phyloP scores from a whole-genome alignment of 306 rosid genomes.

The Gynostemma pentaphyllum region DNA sequence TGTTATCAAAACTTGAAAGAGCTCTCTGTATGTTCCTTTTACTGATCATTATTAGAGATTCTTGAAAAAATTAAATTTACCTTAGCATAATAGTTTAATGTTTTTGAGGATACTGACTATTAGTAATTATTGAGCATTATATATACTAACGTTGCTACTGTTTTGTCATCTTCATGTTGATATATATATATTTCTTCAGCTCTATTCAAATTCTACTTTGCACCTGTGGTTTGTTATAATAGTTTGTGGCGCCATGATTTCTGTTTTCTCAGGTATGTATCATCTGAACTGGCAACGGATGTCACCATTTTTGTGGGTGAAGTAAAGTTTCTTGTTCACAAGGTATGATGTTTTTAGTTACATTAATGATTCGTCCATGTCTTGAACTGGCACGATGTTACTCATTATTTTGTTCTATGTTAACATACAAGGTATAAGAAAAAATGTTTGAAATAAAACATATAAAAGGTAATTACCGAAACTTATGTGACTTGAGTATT shows the following conservation, averaged over 20 bases:
- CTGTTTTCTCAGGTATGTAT: constrained; percentile 47
- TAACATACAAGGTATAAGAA: not conserved
- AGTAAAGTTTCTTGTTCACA: constrained; percentile 81
- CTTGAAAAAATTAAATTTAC: too few species aligned
- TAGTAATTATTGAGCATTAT: not conserved
- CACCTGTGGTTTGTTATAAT: not conserved
- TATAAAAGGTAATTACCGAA: not conserved
- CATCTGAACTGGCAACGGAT: constrained; percentile 82
- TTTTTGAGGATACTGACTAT: too few species aligned
- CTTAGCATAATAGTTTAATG: too few species aligned
- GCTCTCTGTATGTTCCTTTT: not conserved
- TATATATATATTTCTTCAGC: not conserved
- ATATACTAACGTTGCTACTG: not conserved
- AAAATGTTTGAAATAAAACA: too few species aligned
- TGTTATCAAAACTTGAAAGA: constrained; percentile 1
- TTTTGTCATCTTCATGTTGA: not conserved
- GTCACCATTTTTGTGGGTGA: constrained; percentile 57
- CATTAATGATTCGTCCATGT: not conserved
- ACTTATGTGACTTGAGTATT: not conserved
- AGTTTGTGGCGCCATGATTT: not conserved
- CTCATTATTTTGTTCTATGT: not conserved
- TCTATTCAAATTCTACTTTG: not conserved
- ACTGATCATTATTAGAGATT: too few species aligned
- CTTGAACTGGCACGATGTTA: not conserved
- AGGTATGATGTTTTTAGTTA: constrained; percentile 33